Conservation (phyloP, 495 filamentous ascomycete genomes). For the Trichoderma asperelloides region DNA sequence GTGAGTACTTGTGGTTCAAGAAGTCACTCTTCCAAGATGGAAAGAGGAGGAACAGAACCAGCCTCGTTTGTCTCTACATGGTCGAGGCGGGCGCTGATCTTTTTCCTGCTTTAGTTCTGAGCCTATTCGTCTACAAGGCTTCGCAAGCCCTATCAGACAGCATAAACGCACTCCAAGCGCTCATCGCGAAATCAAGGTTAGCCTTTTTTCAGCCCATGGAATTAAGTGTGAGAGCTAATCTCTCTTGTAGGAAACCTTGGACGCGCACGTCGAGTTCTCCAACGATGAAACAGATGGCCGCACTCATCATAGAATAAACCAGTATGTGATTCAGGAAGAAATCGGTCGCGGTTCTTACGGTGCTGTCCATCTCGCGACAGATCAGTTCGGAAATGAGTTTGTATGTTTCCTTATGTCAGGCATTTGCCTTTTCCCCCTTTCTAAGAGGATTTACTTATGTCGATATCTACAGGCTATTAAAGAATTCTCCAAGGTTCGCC, state of each 20-base stretch:
- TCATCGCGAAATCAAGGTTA: constrained; percentile 62
- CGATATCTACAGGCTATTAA: constrained; percentile 68
- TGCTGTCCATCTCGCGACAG: constrained; percentile 81
- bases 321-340: constrained; percentile 90
- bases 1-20: neutral
- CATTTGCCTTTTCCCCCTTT: neutral
- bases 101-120: constrained; percentile 23
- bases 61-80: neutral
- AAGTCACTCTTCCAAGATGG: too few species aligned
- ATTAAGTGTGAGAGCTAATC: constrained; percentile 19
- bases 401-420: constrained; percentile 42
- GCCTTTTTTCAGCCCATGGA: neutral
- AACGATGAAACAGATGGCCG: constrained; percentile 75
- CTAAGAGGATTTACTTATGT: neutral
- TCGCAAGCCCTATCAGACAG: constrained; percentile 64
- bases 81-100: neutral
- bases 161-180: constrained; percentile 63
- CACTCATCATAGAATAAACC: constrained; percentile 75
- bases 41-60: neutral
- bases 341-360: constrained; percentile 94
- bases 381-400: constrained; percentile 90
- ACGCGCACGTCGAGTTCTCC: constrained; percentile 79
- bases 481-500: constrained; percentile 88
- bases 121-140: constrained; percentile 27
- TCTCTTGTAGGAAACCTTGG: constrained; percentile 67